phyloP scores from a whole-genome alignment of 257 asterid genomes.

The Nicotiana tabacum region DNA sequence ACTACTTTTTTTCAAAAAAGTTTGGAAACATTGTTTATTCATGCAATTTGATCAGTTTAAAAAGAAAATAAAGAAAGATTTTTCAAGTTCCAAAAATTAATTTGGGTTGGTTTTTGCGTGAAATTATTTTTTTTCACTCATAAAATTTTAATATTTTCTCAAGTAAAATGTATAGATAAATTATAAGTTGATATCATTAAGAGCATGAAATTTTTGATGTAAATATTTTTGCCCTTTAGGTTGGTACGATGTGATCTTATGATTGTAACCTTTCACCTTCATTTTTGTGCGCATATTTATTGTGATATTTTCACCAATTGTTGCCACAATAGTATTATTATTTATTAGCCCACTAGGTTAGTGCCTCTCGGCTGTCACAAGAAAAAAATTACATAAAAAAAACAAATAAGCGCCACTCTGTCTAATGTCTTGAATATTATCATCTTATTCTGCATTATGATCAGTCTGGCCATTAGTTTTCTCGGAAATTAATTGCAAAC shows the following conservation, averaged over 20 bases:
- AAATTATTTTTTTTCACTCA: too few species aligned
- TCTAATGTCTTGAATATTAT: neutral
- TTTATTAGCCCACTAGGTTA: neutral
- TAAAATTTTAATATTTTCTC: too few species aligned
- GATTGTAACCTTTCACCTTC: neutral
- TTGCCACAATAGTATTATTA: neutral
- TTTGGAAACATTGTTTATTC: too few species aligned
- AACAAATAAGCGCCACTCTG: neutral
- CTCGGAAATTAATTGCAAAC: neutral
- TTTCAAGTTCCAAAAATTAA: too few species aligned
- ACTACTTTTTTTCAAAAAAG: too few species aligned
- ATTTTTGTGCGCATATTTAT: neutral
- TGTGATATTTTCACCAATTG: neutral
- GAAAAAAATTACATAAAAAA: neutral
- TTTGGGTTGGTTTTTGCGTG: too few species aligned
- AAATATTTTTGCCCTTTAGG: neutral
- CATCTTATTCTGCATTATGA: neutral
- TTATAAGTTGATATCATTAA: too few species aligned
- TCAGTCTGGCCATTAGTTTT: neutral
- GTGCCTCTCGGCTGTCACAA: neutral
- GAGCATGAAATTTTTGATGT: neutral
- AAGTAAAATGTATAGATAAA: too few species aligned
- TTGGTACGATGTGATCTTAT: neutral
- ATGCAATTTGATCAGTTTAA: too few species aligned
- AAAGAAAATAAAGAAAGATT: too few species aligned